Evolutionary conservation across 139 green algal genomes (phyloP).

Genomic region (Penium margaritaceum): DNA sequence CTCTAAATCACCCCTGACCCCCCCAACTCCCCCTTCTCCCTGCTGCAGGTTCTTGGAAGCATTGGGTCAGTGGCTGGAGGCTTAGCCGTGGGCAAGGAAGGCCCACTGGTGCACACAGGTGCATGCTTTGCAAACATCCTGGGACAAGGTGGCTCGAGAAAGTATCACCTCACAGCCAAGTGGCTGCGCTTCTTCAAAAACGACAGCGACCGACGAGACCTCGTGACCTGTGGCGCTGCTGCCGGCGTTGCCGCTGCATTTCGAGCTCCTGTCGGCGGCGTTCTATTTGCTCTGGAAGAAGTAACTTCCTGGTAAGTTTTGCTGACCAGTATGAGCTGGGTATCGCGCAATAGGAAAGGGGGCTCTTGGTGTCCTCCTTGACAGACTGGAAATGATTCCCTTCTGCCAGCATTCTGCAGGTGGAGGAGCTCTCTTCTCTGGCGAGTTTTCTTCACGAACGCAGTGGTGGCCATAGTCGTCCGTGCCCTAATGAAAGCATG

Average conservation of each 20-base stretch:
- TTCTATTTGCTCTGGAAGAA: slow-evolving; percentile 82
- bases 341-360: no score
- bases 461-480: slow-evolving; percentile 49
- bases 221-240: slow-evolving; percentile 61
- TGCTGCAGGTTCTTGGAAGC: slow-evolving; percentile 44
- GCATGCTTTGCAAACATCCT: slow-evolving; percentile 60
- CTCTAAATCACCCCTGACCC: background rate
- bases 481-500: slow-evolving; percentile 56
- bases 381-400: no score
- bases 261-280: slow-evolving; percentile 68
- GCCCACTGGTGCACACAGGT: slow-evolving; percentile 73
- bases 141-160: slow-evolving; percentile 38
- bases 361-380: no score
- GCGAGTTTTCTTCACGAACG: slow-evolving; percentile 74
- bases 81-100: slow-evolving; percentile 75
- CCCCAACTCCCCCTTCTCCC: background rate
- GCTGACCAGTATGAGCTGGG: no score
- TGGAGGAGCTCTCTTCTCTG: slow-evolving; percentile 56
- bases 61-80: slow-evolving; percentile 64
- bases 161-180: slow-evolving; percentile 32
- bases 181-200: slow-evolving; percentile 59
- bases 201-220: slow-evolving; percentile 36
- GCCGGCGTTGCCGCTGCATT: slow-evolving; percentile 74
- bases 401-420: slow-evolving; percentile 37
- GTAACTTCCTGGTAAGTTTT: slow-evolving; percentile 52